Conservation (phyloP, 805 yeast species). For the Suhomyces xylopsoci region DNA sequence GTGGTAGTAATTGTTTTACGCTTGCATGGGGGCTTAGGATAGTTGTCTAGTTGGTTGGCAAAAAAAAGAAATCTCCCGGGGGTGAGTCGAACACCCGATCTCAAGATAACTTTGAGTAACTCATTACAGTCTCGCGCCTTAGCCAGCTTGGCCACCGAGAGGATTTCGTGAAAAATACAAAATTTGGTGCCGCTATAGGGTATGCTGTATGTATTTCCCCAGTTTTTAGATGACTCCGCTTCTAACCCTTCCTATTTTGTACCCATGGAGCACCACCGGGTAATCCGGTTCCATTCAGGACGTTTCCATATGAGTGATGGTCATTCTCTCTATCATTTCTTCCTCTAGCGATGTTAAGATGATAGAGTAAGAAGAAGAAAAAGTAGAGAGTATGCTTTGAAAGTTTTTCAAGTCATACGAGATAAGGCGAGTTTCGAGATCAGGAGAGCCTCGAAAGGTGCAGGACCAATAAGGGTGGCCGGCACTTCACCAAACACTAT, state of each 20-base stretch:
- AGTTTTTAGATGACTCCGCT: background rate
- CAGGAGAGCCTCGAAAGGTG: background rate
- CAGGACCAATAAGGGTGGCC: background rate
- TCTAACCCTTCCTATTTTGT: background rate
- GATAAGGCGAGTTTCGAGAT: background rate
- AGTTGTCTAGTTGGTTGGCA: background rate
- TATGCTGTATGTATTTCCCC: background rate
- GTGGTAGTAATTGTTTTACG: background rate
- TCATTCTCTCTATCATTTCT: too few species aligned
- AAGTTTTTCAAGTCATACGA: background rate
- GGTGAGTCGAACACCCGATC: slow-evolving; percentile 51
- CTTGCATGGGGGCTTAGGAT: background rate
- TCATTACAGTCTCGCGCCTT: slow-evolving; percentile 49
- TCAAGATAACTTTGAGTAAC: slow-evolving; percentile 37
- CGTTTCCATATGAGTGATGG: too few species aligned
- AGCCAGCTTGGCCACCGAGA: slow-evolving; percentile 50
- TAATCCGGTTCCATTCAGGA: background rate
- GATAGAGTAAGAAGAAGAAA: background rate
- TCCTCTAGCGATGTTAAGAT: too few species aligned
- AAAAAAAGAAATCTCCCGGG: slow-evolving; percentile 36
- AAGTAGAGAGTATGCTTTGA: background rate
- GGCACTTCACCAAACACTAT: background rate
- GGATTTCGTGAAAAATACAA: slow-evolving; percentile 8
- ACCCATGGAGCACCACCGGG: background rate
- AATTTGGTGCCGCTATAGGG: background rate